A percentile compares a stretch with the other conserved stretches of the same genome.
Evolutionary conservation across 768 basidiomycete species (phyloP).

Genomic region (Amanita muscaria): DNA sequence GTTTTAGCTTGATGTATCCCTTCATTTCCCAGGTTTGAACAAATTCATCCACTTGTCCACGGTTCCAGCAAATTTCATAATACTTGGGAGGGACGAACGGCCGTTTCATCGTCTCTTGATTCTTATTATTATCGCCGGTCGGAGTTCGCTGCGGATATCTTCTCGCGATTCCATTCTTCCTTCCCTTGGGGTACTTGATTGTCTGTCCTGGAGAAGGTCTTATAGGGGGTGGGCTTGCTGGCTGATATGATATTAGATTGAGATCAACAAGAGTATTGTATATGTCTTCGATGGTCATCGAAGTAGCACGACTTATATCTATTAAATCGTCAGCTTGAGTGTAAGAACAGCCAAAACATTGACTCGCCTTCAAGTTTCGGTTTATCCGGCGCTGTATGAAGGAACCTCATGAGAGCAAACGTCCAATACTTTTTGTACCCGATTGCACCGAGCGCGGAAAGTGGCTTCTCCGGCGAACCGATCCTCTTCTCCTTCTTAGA

Average conservation of each 20-base stretch:
- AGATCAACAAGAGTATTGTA: slow-evolving; percentile 64
- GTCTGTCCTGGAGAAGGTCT: slow-evolving; percentile 71
- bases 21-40: slow-evolving; percentile 66
- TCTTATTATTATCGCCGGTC: slow-evolving; percentile 38
- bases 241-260: slow-evolving; percentile 60
- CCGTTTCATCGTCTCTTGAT: slow-evolving; percentile 30
- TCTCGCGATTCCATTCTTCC: slow-evolving; percentile 56
- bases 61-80: slow-evolving; percentile 75
- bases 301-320: slow-evolving; percentile 82
- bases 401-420: slow-evolving; percentile 73
- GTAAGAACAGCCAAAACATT: not conserved
- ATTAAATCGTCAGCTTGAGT: slow-evolving; percentile 11
- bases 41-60: slow-evolving; percentile 53
- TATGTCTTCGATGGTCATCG: slow-evolving; percentile 89
- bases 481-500: slow-evolving; percentile 88
- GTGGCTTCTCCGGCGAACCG: slow-evolving; percentile 94
- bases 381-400: slow-evolving; percentile 46
- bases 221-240: slow-evolving; percentile 39
- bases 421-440: slow-evolving; percentile 98
- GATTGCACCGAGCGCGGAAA: slow-evolving; percentile 85
- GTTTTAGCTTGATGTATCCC: slow-evolving; percentile 64
- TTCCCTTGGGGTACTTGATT: slow-evolving; percentile 63
- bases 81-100: slow-evolving; percentile 56
- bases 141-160: slow-evolving; percentile 54
- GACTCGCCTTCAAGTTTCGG: slow-evolving; percentile 65